These are phyloP conservation scores for Sanghuangporus sanghuang DNA, from an alignment of 1,284 basidiomycete genomes.

Conservation along the genomic window DNA sequence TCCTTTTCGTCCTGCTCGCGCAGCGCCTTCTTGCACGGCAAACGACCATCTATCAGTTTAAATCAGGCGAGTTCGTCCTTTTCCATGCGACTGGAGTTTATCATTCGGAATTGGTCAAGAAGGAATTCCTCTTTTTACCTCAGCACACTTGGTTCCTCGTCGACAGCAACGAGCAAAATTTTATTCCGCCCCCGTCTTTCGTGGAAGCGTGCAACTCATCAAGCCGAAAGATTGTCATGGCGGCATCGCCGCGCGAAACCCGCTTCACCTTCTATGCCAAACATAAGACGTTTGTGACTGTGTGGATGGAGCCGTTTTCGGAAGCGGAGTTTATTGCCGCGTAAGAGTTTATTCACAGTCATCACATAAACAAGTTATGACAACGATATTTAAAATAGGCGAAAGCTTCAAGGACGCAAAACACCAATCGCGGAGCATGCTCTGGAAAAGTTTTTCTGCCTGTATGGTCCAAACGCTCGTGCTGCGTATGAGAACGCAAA, in stretches of 20 bases:
- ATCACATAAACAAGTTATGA: not conserved
- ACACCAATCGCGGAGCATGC: not conserved
- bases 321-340: not conserved
- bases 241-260: not conserved
- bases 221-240: not conserved
- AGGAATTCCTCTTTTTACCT: not conserved
- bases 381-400: not conserved
- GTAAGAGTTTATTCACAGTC: not conserved
- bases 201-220: not conserved
- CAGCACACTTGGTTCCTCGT: not conserved
- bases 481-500: not conserved
- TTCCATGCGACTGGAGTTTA: not conserved
- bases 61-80: not conserved
- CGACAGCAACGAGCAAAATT: not conserved
- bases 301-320: not conserved
- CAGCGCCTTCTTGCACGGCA: not conserved
- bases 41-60: not conserved
- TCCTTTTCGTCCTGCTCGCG: not conserved
- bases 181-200: not conserved
- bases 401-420: not conserved
- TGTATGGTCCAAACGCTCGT: not conserved
- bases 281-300: not conserved
- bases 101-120: not conserved
- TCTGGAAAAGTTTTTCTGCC: not conserved
- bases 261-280: not conserved